Evolutionary conservation across 805 yeast genomes (phyloP), one percentile per base, ranked within the genome.

Genomic region (Spathaspora passalidarum): DNA sequence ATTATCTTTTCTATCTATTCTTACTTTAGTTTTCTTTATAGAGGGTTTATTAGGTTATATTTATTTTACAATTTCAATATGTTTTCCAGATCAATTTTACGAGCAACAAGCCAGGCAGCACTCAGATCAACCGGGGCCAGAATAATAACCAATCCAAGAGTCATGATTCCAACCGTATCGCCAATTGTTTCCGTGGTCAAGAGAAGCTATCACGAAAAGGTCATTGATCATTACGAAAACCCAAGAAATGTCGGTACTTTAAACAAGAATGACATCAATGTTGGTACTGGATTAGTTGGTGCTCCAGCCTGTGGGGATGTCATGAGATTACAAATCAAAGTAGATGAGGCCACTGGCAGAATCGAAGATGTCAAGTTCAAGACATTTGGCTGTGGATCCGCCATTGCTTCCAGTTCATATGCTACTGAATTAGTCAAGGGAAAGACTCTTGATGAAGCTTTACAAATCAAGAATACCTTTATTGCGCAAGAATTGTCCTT

Each of bases 281-380:
- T 94, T 10, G 99, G 99, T 38, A 94, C 98, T 1, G 99, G 99
- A 1, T 77, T 94, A 38, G 99, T 94, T 13, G 99, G 99, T 47
- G 98, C 99, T 0, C 98, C 99, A 45, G 99, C 99, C 0, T 94
- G 99, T 72, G 99, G 99, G 46, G 99, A 94, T 73, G 99, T 94
- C 38, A 94, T 94, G 97, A 86, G 96, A 71, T 78, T 94, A 53
- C 98, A 94, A 67, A 94, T 94, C 60, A 82, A 91, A 64, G 99
- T 94, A 8, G 84, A 85, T 53, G 97, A 91, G 59, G 83, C 78
- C 47, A 82, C 96, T 19, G 99, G 99, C 1, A 76, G 88, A 44
- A 94, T 94, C 56, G 82, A 88, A 65, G 96, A 94, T 65, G 99
- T 92, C 51, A 92, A 90, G 68, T 94, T 94, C 72, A 94, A 94